A percentile compares a stretch with the other conserved stretches of the same genome.
phyloP scores from a whole-genome alignment of 2,329 filamentous ascomycete genomes.

The Ophiocordyceps unilateralis region DNA sequence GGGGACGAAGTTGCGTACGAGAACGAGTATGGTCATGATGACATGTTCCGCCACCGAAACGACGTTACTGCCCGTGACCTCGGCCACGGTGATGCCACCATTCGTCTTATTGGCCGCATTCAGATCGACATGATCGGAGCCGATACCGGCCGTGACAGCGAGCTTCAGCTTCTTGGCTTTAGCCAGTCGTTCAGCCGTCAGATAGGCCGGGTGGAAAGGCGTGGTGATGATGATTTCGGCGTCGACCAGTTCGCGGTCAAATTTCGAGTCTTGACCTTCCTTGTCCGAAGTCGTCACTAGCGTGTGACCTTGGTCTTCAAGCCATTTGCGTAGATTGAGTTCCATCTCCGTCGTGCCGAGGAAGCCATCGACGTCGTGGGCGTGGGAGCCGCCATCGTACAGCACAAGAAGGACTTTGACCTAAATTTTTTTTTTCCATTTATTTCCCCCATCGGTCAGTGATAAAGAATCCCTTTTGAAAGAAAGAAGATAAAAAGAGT shows the following conservation, averaged over 20 bases:
- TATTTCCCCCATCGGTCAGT: no score
- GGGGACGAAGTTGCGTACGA: slow-evolving; percentile 96
- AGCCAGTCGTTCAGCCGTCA: slow-evolving; percentile 86
- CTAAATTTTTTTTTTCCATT: slow-evolving; percentile 26
- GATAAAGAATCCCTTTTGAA: no score
- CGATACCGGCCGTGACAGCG: slow-evolving; percentile 91
- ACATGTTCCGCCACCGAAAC: slow-evolving; percentile 98
- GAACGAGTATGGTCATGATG: slow-evolving; percentile 91
- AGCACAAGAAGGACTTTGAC: slow-evolving; percentile 90
- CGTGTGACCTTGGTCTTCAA: slow-evolving; percentile 92
- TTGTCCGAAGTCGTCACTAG: slow-evolving; percentile 96
- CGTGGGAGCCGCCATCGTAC: slow-evolving; percentile 84
- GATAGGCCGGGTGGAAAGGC: slow-evolving; percentile 96
- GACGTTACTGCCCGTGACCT: slow-evolving; percentile 96
- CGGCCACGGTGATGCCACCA: slow-evolving; percentile 88
- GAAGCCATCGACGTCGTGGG: slow-evolving; percentile 55
- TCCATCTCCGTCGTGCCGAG: slow-evolving; percentile 97
- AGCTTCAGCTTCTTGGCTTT: slow-evolving; percentile 99
- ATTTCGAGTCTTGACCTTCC: slow-evolving; percentile 81
- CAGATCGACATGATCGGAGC: slow-evolving; percentile 95
- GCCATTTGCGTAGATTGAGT: slow-evolving; percentile 91
- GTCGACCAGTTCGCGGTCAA: slow-evolving; percentile 90
- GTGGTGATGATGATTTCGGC: slow-evolving; percentile 99
- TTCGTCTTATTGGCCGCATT: slow-evolving; percentile 97
- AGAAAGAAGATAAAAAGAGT: no score